A percentile compares a stretch with the other conserved stretches of the same genome.
Evolutionary conservation across 345 rosid genomes (phyloP).

Genomic region (Boechera retrofracta): DNA sequence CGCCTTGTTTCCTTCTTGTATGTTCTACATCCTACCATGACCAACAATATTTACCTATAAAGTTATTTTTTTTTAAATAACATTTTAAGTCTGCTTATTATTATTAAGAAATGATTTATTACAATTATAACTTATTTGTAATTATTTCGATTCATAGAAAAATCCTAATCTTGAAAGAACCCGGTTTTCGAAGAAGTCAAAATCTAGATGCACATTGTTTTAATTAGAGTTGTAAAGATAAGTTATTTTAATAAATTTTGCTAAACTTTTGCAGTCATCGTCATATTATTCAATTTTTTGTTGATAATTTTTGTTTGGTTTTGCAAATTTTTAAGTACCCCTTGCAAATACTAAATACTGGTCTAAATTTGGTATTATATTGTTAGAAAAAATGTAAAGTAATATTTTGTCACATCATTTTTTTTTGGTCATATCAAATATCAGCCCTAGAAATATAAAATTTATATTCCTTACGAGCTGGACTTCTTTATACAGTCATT

Average conservation of each 20-base stretch:
- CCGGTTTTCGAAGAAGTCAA: background rate
- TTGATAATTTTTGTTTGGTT: background rate
- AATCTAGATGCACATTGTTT: background rate
- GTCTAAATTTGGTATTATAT: background rate
- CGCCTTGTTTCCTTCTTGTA: constrained; percentile 13
- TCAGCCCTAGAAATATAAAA: constrained; percentile 24
- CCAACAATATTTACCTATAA: background rate
- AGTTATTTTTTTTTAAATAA: background rate
- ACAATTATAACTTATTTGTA: background rate
- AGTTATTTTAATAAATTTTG: background rate
- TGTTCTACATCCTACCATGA: constrained; percentile 19
- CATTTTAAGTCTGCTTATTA: background rate
- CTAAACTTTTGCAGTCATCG: background rate
- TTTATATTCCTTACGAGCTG: background rate
- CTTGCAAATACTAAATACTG: background rate
- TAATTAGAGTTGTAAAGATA: background rate
- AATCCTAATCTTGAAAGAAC: no score
- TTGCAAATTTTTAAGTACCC: background rate
- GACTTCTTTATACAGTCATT: constrained; percentile 32
- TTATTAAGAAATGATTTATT: background rate
- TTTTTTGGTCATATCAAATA: background rate
- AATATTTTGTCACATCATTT: constrained; percentile 3
- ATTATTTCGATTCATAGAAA: background rate
- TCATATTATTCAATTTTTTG: background rate
- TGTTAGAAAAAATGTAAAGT: background rate